Evolutionary conservation across 148 eudicot genomes (phyloP), one percentile per base, ranked within the genome.

Genomic region (Rheum nobile): DNA sequence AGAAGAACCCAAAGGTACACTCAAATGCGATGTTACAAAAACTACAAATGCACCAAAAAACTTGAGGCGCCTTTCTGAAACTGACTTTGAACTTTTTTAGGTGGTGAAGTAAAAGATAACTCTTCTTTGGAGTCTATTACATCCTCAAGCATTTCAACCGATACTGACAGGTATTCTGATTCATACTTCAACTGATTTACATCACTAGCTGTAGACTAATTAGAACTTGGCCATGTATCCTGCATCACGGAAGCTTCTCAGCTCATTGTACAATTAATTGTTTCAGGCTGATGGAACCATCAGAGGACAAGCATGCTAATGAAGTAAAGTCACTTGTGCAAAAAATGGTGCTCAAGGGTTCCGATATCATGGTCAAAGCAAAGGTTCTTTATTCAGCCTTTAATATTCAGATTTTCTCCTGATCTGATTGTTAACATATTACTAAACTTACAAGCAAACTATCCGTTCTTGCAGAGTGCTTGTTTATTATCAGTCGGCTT

Each of bases 1-100:
- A 67, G 97, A 95, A 74, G 97, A 95, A 75, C 48, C 88, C 12
- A 91, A 85, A 90, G 98, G 98, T 91, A 84, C n/a, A 9, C 26
- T 41, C 46, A 38, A n/a, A 17, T 19, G 26, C 37, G 13, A 37
- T 71, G 47, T 22, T 26, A 71, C 26, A 9, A 10, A 68, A 34
- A 34, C 24, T 63, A 32, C 24, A 65, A 38, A 14, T 32, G 12
- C 35, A n/a, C 59, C 42, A 17, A 42, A 65, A 29, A 11, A n/a
- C 4, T 43, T 11, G 48, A 39, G 38, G 68, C 68, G 19, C 26
- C 34, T n/a, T 8, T 71, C 34, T 65, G 41, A 34, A 73, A 75
- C 50, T 73, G 70, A 76, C 65, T 52, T 48, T 57, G 70, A 31
- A n/a, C 54, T 71, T 68, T 81, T 65, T 76, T 84, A 95, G 98